Evolutionary conservation across 495 filamentous ascomycete genomes (phyloP).

Genomic region (Annulohypoxylon maeteangense): DNA sequence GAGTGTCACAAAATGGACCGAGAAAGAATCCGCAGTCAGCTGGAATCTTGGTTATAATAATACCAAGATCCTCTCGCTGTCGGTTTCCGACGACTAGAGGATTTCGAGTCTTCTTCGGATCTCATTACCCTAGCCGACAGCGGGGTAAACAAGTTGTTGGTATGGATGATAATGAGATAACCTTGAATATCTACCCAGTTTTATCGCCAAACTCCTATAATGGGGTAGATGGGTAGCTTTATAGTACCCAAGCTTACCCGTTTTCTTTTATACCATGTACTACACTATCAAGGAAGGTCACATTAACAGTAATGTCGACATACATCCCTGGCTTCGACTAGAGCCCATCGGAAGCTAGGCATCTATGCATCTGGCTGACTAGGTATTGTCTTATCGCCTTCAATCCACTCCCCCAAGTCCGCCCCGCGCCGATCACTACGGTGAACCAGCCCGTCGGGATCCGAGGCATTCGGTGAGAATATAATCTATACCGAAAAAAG

Average conservation of each 20-base stretch:
- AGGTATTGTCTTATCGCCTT: conserved; percentile 13
- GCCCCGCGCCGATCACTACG: conserved; percentile 27
- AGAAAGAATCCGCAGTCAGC: neutral
- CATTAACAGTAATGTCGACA: conserved; percentile 21
- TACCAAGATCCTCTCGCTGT: neutral
- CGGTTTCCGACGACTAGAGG: neutral
- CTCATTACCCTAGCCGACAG: conserved; percentile 1
- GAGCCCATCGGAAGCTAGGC: conserved; percentile 14
- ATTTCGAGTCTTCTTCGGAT: neutral
- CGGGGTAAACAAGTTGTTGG: conserved; percentile 1
- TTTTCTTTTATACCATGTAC: neutral
- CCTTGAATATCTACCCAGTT: too few relatives aligned
- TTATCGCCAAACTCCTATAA: too few relatives aligned
- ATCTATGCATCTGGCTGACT: conserved; percentile 4
- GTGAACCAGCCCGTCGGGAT: conserved; percentile 1
- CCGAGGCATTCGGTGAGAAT: neutral
- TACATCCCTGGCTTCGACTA: conserved; percentile 1
- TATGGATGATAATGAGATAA: neutral
- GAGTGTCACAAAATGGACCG: neutral
- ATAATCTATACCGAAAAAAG: conserved; percentile 1
- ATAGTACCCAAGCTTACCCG: neutral
- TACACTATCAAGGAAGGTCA: conserved; percentile 25
- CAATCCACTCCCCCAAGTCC: neutral
- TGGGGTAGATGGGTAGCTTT: neutral
- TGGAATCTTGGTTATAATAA: neutral